Evolutionary conservation across 2,329 filamentous ascomycete species (phyloP), one percentile per base, ranked within the genome.

Genomic region (Penicillium sp.): DNA sequence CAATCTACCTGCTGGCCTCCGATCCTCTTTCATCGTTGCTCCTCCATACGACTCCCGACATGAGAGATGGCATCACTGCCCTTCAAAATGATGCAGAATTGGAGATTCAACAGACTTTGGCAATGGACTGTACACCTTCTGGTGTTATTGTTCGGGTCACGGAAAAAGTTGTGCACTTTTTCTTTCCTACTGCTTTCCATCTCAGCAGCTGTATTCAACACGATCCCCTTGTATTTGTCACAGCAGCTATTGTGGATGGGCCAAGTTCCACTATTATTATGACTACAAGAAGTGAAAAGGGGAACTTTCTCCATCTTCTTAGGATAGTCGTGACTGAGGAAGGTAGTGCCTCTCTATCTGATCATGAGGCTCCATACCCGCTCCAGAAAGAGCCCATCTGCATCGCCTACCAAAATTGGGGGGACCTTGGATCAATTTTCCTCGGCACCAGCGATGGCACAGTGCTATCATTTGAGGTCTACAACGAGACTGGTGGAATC

Each of bases 81-180:
- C 57, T 73, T 33, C 64, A 70, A 41, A 62, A 65, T 17, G 61
- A 65, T 26, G 67, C 63, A 32, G 69, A 67, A 5, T 56, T 77
- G 37, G 67, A 74, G n/a, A 60, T 65, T 40, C 56, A 63, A 6
- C 69, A 69, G 55, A 76, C 75, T 3, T 54, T 77, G 26, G 70
- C 72, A 26, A 72, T 70, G 7, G 71, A 68, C 17, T 66, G 60
- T 44, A 66, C 70, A 8, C 52, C 57, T 15, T 56, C 59, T 4
- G 65, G 67, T 26, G 52, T 64, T 7, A 52, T 75, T 12, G 56
- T 75, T 17, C 74, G 76, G 49, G 59, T 76, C 33, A 75, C 73
- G 9, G 58, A 66, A 37, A 58, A 47, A 15, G 64, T 66, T 8
- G 64, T 72, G 15, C 60, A 63, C 34, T 49, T 71, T 8, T 62